Evolutionary conservation across 129 eudicot species (phyloP).

Genomic region (Apium graveolens): DNA sequence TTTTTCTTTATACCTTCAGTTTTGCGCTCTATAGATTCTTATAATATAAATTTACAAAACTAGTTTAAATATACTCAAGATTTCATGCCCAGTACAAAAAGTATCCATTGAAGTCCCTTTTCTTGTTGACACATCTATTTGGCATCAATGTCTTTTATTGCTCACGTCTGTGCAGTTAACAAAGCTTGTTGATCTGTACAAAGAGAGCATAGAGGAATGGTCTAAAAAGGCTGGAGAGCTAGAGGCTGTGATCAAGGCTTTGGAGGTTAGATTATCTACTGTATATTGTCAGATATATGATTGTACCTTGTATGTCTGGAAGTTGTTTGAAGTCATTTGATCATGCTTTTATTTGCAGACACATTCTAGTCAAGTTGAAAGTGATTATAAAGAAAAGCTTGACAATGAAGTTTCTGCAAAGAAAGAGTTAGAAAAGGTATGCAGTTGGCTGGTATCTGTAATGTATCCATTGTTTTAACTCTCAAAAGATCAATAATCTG

Average conservation of each 20-base stretch:
- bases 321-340: neutral
- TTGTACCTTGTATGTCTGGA: neutral
- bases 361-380: conserved; percentile 69
- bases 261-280: conserved; percentile 39
- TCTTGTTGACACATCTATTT: neutral
- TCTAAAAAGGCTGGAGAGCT: conserved; percentile 96
- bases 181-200: conserved; percentile 78
- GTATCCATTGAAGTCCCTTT: neutral
- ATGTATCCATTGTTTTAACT: neutral
- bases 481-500: neutral
- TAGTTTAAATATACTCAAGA: neutral
- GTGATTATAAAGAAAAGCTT: conserved; percentile 68
- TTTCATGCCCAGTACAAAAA: neutral
- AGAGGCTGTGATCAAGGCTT: conserved; percentile 93
- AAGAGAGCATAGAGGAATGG: conserved; percentile 93
- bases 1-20: neutral
- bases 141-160: neutral
- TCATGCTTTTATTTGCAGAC: conserved; percentile 22
- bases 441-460: neutral
- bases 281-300: conserved; percentile 2
- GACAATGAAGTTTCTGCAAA: conserved; percentile 55
- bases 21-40: neutral
- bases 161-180: conserved; percentile 26
- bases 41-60: neutral
- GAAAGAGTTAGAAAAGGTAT: conserved; percentile 53